These are phyloP conservation scores for Rosa rugosa DNA, from an alignment of 306 rosid species.

Conservation along the genomic window DNA sequence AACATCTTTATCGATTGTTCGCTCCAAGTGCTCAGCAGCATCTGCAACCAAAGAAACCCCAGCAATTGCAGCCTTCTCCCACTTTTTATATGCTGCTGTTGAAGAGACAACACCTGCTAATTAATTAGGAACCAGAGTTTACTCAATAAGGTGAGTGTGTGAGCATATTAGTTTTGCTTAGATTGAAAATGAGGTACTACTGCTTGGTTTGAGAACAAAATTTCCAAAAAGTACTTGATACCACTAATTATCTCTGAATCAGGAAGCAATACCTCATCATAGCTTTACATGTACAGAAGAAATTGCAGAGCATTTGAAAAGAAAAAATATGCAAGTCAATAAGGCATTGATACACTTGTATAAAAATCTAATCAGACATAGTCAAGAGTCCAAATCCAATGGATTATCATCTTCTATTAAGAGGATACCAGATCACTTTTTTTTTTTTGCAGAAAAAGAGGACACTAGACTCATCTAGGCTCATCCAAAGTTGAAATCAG, in stretches of 20 bases:
- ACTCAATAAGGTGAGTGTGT: not conserved
- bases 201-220: not conserved
- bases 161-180: not conserved
- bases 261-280: not conserved
- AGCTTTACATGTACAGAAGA: too few species aligned
- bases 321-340: not conserved
- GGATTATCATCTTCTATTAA: not conserved
- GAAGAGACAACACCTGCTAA: conserved; percentile 56
- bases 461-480: not conserved
- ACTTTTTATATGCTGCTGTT: conserved; percentile 87
- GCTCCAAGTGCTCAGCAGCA: conserved; percentile 98
- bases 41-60: conserved; percentile 99
- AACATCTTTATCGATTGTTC: conserved; percentile 55
- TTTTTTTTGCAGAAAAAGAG: not conserved
- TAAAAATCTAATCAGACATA: not conserved
- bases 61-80: conserved; percentile 99
- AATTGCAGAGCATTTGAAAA: not conserved
- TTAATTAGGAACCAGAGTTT: conserved; percentile 18
- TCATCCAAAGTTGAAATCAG: not conserved
- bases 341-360: not conserved
- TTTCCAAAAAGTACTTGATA: not conserved
- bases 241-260: not conserved
- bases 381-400: not conserved
- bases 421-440: not conserved
- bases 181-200: not conserved